A percentile compares a stretch with the other conserved stretches of the same genome.
These are phyloP conservation scores for Ophiocordyceps sinensis DNA, from an alignment of 2,329 filamentous ascomycete genomes.

Conservation along the genomic window DNA sequence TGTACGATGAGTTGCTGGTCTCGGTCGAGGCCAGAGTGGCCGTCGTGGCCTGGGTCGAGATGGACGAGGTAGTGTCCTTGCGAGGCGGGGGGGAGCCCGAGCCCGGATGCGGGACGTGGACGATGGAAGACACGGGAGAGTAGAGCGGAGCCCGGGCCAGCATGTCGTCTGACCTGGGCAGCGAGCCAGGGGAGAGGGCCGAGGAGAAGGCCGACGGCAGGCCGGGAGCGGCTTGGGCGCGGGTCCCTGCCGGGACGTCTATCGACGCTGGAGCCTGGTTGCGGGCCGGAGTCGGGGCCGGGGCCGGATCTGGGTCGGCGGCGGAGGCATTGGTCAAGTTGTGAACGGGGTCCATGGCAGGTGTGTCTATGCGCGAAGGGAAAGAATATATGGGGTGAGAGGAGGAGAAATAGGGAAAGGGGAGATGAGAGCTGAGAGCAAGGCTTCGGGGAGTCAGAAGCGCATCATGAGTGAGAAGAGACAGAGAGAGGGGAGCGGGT, in stretches of 20 bases:
- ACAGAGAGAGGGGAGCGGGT: background rate
- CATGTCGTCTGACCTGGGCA: constrained; percentile 3
- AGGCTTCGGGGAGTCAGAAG: background rate
- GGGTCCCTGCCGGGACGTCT: constrained; percentile 2
- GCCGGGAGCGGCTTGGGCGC: constrained; percentile 5
- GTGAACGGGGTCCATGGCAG: constrained; percentile 23
- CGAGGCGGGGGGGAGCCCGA: constrained; percentile 18
- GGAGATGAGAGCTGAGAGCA: background rate
- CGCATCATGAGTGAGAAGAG: constrained; percentile 1
- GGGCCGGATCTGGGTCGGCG: constrained; percentile 4
- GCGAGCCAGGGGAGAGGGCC: constrained; percentile 9
- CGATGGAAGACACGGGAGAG: constrained; percentile 5
- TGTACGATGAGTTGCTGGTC: constrained; percentile 35
- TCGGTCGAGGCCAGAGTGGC: constrained; percentile 27
- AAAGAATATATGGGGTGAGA: background rate
- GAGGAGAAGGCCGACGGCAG: constrained; percentile 9
- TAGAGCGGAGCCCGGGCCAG: constrained; percentile 3
- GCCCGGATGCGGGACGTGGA: constrained; percentile 9
- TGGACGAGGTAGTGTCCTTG: constrained; percentile 39
- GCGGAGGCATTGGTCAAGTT: constrained; percentile 19
- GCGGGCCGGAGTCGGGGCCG: constrained; percentile 1
- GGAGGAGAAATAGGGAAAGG: background rate
- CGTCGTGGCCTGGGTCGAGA: constrained; percentile 35
- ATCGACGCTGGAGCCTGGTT: background rate
- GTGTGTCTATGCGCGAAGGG: background rate